A percentile compares a stretch with the other conserved stretches of the same genome.
Conservation (phyloP, 345 rosid genomes). For the Eucalyptus tenuipes region DNA sequence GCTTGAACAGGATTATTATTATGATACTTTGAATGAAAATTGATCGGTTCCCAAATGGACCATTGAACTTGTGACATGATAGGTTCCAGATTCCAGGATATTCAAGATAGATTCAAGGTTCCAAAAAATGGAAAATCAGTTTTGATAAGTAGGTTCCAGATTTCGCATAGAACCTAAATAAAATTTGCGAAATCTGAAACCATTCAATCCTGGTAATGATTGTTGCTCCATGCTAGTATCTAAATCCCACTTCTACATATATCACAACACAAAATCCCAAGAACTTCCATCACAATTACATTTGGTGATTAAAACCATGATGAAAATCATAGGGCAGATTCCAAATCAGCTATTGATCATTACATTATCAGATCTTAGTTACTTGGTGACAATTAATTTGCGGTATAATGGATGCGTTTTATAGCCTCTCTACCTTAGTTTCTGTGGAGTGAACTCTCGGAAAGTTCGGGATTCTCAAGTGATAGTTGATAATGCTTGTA, state of each 20-base stretch:
- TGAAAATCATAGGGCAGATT: background rate
- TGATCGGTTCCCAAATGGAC: background rate
- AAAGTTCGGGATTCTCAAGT: background rate
- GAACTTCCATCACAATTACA: background rate
- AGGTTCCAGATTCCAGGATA: fast-evolving
- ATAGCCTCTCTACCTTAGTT: background rate
- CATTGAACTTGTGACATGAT: background rate
- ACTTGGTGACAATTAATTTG: background rate
- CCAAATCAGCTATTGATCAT: background rate
- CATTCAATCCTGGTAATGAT: fast-evolving
- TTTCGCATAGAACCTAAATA: too few species aligned
- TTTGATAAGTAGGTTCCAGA: fast-evolving
- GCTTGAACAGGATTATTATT: background rate
- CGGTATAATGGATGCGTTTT: background rate
- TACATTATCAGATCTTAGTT: background rate
- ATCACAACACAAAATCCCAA: background rate
- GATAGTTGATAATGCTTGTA: background rate
- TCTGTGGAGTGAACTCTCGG: background rate
- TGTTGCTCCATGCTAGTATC: background rate
- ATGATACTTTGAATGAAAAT: too few species aligned
- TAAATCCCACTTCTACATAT: background rate
- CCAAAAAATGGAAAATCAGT: background rate
- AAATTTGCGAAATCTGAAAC: too few species aligned
- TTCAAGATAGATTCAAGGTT: background rate
- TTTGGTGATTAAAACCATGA: background rate